Evolutionary conservation across 2,329 filamentous ascomycete species (phyloP), one percentile per base, ranked within the genome.

Genomic region (Aspergillus sp.): DNA sequence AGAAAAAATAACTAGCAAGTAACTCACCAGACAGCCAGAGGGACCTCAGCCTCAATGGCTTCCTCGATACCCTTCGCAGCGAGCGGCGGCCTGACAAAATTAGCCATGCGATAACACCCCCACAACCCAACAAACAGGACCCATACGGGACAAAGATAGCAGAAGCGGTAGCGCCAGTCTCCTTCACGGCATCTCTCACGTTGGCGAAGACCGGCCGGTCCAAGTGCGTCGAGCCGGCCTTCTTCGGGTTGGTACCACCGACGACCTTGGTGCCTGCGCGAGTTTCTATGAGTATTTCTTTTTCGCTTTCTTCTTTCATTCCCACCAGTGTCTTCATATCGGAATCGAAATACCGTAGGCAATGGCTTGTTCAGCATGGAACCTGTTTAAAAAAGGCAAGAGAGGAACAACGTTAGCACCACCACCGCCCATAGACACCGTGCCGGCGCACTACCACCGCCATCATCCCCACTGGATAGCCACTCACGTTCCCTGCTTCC

Each of bases 201-300:
- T 80, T 91, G 63, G 82, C 86, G 73, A 97, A 98, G 64, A 98
- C 93, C 50, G 93, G 93, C 59, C 86, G 85, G 67, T 83, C 88
- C 53, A 98, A 82, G 73, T 98, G 93, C 67, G 82, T 84, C 63
- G 81, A 74, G 65, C 93, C 93, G 57, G 93, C 93, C 79, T 98
- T 98, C 81, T 95, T 97, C 68, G 93, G 93, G 78, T 97, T 97
- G 66, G 91, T 97, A 67, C 93, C 93, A 71, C 93, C 93, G 58
- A 98, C 89, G 58, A 98, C 88, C 70, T 95, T 91, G 62, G 93
- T 98, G 70, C 91, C 88, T 94, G 33, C 19, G 19, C 19, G 19
- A 19, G 44, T 45, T 52, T 57, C 70, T 46, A 26, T 39, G 36
- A 39, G 36, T 39, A 10, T 39, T 39, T 7, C 34, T 6, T 6